A percentile compares a stretch with the other conserved stretches of the same genome.
phyloP scores from a whole-genome alignment of 2,329 filamentous ascomycete genomes.

The Waltergamsia citrina region DNA sequence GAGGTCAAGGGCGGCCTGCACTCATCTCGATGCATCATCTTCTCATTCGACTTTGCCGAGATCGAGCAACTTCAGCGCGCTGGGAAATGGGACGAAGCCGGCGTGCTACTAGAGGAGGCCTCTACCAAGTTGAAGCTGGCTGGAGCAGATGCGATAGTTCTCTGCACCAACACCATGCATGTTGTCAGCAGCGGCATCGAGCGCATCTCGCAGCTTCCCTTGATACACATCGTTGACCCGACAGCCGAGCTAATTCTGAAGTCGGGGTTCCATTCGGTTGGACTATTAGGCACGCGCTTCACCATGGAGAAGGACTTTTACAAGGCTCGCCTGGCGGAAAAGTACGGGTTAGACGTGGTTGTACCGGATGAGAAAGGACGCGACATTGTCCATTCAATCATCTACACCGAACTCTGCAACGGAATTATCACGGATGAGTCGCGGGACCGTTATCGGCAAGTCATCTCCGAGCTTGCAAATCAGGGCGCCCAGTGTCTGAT shows the following conservation, averaged over 20 bases:
- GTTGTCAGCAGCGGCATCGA: slow-evolving; percentile 9
- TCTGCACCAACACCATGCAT: slow-evolving; percentile 17
- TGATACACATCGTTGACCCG: slow-evolving; percentile 14
- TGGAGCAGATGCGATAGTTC: slow-evolving; percentile 12
- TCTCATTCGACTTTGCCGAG: slow-evolving; percentile 15
- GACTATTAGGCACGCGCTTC: slow-evolving; percentile 11
- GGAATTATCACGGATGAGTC: slow-evolving; percentile 9
- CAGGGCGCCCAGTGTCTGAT: slow-evolving; percentile 12
- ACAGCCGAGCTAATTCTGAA: slow-evolving; percentile 9
- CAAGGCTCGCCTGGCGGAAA: slow-evolving; percentile 7
- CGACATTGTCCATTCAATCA: slow-evolving; percentile 8
- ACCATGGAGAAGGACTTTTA: slow-evolving; percentile 16
- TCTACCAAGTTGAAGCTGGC: slow-evolving; percentile 7
- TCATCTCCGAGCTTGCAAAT: slow-evolving; percentile 7
- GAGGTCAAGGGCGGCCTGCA: slow-evolving; percentile 11
- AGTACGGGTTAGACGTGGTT: slow-evolving; percentile 8
- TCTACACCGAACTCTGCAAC: slow-evolving; percentile 13
- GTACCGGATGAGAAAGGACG: slow-evolving; percentile 4
- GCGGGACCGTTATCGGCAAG: slow-evolving; percentile 5
- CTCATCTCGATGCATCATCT: slow-evolving; percentile 11
- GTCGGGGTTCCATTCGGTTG: slow-evolving; percentile 8
- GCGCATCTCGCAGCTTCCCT: slow-evolving; percentile 6
- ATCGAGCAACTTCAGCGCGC: slow-evolving; percentile 10
- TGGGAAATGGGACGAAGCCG: slow-evolving; percentile 9
- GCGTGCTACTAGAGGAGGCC: slow-evolving; percentile 8